phyloP scores from a whole-genome alignment of 805 yeast species.

The Candida saitoana region DNA sequence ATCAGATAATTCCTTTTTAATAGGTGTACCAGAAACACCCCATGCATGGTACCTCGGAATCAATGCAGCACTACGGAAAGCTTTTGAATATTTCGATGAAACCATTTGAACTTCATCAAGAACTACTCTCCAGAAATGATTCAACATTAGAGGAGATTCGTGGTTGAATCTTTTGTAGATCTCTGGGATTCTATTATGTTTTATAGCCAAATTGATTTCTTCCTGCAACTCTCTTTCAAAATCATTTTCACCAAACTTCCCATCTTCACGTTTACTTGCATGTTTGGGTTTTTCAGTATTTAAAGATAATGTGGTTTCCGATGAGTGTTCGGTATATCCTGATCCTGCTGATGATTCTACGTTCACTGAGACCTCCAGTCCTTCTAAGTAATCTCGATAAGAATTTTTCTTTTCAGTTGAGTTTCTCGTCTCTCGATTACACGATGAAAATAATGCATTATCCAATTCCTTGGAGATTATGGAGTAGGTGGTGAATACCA shows the following conservation, averaged over 20 bases:
- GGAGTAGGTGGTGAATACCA: conserved; percentile 75
- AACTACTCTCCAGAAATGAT: conserved; percentile 86
- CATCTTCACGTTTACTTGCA: conserved; percentile 22
- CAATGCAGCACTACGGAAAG: conserved; percentile 74
- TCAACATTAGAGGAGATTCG: conserved; percentile 75
- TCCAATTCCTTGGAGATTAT: conserved; percentile 73
- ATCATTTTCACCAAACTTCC: conserved; percentile 22
- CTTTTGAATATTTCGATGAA: conserved; percentile 63
- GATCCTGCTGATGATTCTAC: not conserved
- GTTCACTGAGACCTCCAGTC: not conserved
- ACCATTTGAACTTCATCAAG: conserved; percentile 96
- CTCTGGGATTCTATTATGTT: conserved; percentile 23
- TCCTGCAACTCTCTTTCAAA: conserved; percentile 31
- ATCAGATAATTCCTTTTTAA: conserved; percentile 62
- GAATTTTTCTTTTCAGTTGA: conserved; percentile 12
- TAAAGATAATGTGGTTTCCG: conserved; percentile 24
- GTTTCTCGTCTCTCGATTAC: conserved; percentile 43
- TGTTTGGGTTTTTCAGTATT: conserved; percentile 21
- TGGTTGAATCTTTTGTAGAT: conserved; percentile 40
- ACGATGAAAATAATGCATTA: conserved; percentile 68
- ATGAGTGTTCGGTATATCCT: conserved; percentile 15
- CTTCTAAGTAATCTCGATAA: conserved; percentile 3
- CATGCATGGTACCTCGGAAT: conserved; percentile 87
- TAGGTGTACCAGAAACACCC: conserved; percentile 97
- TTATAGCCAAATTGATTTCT: conserved; percentile 26